Base-by-base conservation (phyloP, 768 basidiomycete species). In the Inosperma sp. region DNA sequence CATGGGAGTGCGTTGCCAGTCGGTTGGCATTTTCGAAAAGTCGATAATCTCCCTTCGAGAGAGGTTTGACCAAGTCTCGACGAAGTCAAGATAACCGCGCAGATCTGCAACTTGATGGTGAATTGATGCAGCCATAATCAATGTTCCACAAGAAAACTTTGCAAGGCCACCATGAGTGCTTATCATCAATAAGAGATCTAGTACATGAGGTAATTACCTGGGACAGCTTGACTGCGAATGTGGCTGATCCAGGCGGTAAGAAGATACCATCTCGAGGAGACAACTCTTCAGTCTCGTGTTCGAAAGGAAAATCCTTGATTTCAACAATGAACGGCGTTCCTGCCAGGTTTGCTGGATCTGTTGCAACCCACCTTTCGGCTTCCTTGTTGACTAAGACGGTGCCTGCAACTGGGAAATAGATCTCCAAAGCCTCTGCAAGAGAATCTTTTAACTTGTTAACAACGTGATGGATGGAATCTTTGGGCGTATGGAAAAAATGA, bases 61-160 rank as follows among this genome's bases (percentile, higher is more conserved):
- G 17, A 47, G 45, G 9, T 0, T 35, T n/a, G 45, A 30, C 45
- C 45, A 47, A 25, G 2, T 35, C 25, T 35, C 33, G 33, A 47
- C 45, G 33, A 47, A 47, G n/a, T 47, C 45, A 35, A 47, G 45
- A 22, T 47, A 34, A 12, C 31, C 45, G 2, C 33, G 33, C 33
- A 47, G 26, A 47, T 47, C 45, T 22, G 45, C 22, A 23, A 35
- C 9, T 25, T 47, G 45, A 13, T 47, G 45, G 23, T 47, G 45
- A 26, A 47, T 47, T 26, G 45, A 47, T 14, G 22, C 33, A 12
- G 45, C 45, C 33, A 47, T 35, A 26, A 47, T 47, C 5, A 47
- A 47, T n/a, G 45, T 35, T 26, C 45, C 45, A 35, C 45, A 47
- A 7, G 45, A 47, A 35, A 47, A 47, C 45, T 47, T 6, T 9